phyloP scores from a whole-genome alignment of 1,284 basidiomycete genomes.

The Moesziomyces antarcticus region DNA sequence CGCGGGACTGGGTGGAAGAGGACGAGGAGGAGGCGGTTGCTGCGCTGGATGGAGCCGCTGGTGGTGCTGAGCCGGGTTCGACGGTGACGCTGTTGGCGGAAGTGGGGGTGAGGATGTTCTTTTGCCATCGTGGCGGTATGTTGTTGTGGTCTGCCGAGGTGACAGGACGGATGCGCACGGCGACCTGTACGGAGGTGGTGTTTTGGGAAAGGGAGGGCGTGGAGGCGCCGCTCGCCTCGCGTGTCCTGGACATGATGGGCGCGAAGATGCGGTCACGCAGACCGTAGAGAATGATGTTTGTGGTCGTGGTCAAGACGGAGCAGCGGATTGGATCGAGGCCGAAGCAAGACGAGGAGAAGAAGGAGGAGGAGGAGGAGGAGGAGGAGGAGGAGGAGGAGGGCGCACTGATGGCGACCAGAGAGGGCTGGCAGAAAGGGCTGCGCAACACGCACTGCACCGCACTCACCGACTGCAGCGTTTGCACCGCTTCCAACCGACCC shows the following conservation, averaged over 20 bases:
- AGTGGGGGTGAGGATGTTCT: slow-evolving; percentile 77
- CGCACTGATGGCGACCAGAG: too few relatives aligned
- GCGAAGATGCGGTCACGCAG: background rate
- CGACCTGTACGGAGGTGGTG: slow-evolving; percentile 67
- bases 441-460: background rate
- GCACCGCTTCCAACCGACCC: too few relatives aligned
- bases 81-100: slow-evolving; percentile 68
- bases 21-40: slow-evolving; percentile 69
- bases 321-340: too few relatives aligned
- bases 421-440: too few relatives aligned
- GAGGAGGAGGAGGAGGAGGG: too few relatives aligned
- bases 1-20: slow-evolving; percentile 67
- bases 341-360: background rate
- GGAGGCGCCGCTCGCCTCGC: slow-evolving; percentile 35
- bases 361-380: background rate
- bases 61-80: slow-evolving; percentile 47
- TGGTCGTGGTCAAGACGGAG: too few relatives aligned
- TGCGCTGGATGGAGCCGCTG: slow-evolving; percentile 67
- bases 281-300: background rate
- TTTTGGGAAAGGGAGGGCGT: slow-evolving; percentile 25
- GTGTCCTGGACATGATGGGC: slow-evolving; percentile 28
- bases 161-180: slow-evolving; percentile 89
- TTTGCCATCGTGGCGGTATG: slow-evolving; percentile 93
- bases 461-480: too few relatives aligned
- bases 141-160: slow-evolving; percentile 79